Conservation (phyloP, 345 rosid genomes). For the Mallotus nudiflorus region DNA sequence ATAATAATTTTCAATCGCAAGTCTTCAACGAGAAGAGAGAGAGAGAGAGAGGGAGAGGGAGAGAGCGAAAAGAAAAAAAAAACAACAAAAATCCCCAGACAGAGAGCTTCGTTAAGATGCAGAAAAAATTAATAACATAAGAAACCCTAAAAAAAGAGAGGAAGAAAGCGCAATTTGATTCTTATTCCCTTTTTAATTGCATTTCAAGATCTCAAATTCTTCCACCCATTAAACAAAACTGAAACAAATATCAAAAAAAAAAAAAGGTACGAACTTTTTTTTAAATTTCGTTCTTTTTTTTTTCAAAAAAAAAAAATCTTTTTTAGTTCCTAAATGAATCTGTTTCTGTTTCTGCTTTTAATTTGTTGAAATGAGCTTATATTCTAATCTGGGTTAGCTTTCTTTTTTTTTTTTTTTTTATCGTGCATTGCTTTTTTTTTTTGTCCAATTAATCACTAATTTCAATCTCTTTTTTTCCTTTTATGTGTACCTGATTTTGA, state of each 20-base stretch:
- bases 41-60: conserved; percentile 27
- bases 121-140: background rate
- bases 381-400: conserved; percentile 17
- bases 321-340: conserved; percentile 4
- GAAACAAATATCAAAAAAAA: too few relatives aligned
- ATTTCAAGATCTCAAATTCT: conserved; percentile 43
- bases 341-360: conserved; percentile 2
- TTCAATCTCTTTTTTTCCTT: conserved; percentile 7
- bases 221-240: too few relatives aligned
- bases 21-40: conserved; percentile 22
- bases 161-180: conserved; percentile 22
- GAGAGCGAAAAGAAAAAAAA: conserved; percentile 8
- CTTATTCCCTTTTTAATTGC: conserved; percentile 15
- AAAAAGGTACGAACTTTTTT: conserved; percentile 24
- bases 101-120: background rate
- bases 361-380: background rate
- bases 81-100: too few relatives aligned
- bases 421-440: conserved; percentile 32
- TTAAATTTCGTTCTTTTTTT: background rate
- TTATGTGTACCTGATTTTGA: conserved; percentile 1
- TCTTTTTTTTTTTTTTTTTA: conserved; percentile 13
- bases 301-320: background rate
- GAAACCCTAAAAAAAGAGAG: conserved; percentile 8
- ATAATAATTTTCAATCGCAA: conserved; percentile 11
- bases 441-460: background rate